Evolutionary conservation across 306 rosid species (phyloP).

Genomic region (Benincasa hispida): DNA sequence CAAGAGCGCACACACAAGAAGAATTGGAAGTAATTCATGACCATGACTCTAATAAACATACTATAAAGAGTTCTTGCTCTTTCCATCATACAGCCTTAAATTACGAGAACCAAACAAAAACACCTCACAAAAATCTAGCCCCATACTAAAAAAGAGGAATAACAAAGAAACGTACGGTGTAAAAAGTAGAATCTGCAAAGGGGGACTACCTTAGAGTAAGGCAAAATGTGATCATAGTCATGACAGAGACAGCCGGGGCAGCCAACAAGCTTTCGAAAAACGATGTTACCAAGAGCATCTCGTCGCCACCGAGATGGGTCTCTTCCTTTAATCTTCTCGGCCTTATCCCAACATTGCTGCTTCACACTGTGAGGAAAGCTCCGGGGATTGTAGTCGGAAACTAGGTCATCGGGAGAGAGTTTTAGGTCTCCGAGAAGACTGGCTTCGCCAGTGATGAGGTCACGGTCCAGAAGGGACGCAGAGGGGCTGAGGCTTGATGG

Average conservation of each 20-base stretch:
- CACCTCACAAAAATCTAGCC: background rate
- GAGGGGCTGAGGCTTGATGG: slow-evolving; percentile 20
- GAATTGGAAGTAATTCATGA: background rate
- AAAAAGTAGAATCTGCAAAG: background rate
- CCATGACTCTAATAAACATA: background rate
- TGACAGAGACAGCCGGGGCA: slow-evolving; percentile 90
- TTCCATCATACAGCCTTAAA: background rate
- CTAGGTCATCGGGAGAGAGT: slow-evolving; percentile 15
- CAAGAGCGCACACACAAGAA: no score
- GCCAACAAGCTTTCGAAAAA: slow-evolving; percentile 84
- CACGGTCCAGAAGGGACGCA: slow-evolving; percentile 23
- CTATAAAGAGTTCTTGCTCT: background rate
- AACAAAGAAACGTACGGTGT: background rate
- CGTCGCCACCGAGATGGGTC: slow-evolving; percentile 94
- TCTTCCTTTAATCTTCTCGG: slow-evolving; percentile 71
- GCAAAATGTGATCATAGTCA: slow-evolving; percentile 78
- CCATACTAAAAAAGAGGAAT: background rate
- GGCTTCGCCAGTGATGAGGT: slow-evolving; percentile 12
- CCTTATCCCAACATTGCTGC: slow-evolving; percentile 87
- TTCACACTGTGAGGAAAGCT: slow-evolving; percentile 65
- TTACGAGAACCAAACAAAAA: background rate
- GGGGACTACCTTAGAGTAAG: slow-evolving; percentile 63
- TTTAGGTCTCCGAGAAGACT: slow-evolving; percentile 24
- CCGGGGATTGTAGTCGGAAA: slow-evolving; percentile 36
- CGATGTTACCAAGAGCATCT: slow-evolving; percentile 60